Evolutionary conservation across 1,284 basidiomycete species (phyloP).

Genomic region (Ganoderma resinaceum): DNA sequence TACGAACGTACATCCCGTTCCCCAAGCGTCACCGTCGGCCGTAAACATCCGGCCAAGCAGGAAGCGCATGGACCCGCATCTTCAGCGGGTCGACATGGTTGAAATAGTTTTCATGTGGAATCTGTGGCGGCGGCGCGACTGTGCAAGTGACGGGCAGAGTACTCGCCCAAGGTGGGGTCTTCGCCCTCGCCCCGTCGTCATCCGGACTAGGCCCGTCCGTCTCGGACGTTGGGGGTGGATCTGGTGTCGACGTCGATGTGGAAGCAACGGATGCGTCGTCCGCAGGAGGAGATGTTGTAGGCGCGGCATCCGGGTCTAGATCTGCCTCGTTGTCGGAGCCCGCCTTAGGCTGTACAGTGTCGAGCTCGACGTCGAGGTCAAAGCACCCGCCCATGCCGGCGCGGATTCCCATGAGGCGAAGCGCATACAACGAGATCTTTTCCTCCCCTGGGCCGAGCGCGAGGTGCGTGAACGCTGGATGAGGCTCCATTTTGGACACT

Average conservation of each 20-base stretch:
- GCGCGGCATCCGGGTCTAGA: not conserved
- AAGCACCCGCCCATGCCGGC: slow-evolving; percentile 18
- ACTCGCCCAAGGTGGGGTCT: slow-evolving; percentile 12
- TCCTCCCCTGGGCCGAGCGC: slow-evolving; percentile 21
- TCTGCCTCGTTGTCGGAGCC: not conserved
- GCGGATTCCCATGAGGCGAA: slow-evolving; percentile 22
- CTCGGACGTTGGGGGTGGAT: not conserved
- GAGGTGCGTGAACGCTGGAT: slow-evolving; percentile 20
- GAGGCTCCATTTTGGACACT: slow-evolving; percentile 22
- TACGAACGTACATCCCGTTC: not conserved
- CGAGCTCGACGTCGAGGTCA: slow-evolving; percentile 23
- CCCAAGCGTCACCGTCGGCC: not conserved
- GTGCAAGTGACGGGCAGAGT: slow-evolving; percentile 12
- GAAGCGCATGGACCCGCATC: not conserved
- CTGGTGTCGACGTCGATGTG: not conserved
- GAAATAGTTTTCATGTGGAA: slow-evolving; percentile 6
- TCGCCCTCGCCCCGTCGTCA: slow-evolving; percentile 2
- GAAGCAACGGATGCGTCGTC: not conserved
- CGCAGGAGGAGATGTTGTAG: not conserved
- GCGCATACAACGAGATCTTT: slow-evolving; percentile 24
- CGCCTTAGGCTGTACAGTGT: slow-evolving; percentile 5
- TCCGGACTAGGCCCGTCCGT: not conserved
- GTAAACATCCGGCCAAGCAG: slow-evolving; percentile 6
- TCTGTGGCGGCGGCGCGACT: slow-evolving; percentile 8
- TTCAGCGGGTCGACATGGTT: slow-evolving; percentile 11